A percentile compares a stretch with the other conserved stretches of the same genome.
Conservation (phyloP, 345 rosid genomes). For the Turnera subulata region DNA sequence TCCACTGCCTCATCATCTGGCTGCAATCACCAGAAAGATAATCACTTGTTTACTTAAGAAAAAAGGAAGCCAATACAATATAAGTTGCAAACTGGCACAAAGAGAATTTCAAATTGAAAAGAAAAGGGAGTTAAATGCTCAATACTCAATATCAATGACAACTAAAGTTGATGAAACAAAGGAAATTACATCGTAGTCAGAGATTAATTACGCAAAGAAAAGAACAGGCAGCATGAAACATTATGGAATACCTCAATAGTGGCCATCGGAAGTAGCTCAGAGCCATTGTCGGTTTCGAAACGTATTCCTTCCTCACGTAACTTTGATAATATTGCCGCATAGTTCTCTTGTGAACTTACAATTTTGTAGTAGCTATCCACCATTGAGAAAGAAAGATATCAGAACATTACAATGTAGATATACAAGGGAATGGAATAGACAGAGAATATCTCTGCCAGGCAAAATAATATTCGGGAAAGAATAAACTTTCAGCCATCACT, state of each 20-base stretch:
- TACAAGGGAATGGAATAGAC: no score
- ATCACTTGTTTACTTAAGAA: background rate
- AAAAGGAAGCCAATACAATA: background rate
- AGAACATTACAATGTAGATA: no score
- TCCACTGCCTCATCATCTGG: constrained; percentile 93
- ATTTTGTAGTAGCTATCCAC: constrained; percentile 67
- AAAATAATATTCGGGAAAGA: no score
- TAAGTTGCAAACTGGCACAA: background rate
- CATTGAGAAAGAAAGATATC: background rate
- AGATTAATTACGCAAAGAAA: background rate
- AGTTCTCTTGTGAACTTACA: constrained; percentile 69
- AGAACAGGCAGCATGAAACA: background rate
- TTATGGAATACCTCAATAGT: constrained; percentile 60
- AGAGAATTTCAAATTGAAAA: background rate
- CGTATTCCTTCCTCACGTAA: constrained; percentile 69
- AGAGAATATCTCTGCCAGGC: no score
- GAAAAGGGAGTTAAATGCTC: background rate
- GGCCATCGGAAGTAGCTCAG: constrained; percentile 71
- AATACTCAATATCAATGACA: background rate
- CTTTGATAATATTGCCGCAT: constrained; percentile 54
- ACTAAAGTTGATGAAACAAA: background rate
- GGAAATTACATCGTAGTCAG: background rate
- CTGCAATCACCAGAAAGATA: constrained; percentile 32
- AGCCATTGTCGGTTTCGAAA: constrained; percentile 88
- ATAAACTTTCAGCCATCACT: no score